Percentiles rank a stretch among this genome's conserved stretches.
These are phyloP conservation scores for Pyronema omphalodes DNA, from an alignment of 495 filamentous ascomycete species.

Conservation along the genomic window DNA sequence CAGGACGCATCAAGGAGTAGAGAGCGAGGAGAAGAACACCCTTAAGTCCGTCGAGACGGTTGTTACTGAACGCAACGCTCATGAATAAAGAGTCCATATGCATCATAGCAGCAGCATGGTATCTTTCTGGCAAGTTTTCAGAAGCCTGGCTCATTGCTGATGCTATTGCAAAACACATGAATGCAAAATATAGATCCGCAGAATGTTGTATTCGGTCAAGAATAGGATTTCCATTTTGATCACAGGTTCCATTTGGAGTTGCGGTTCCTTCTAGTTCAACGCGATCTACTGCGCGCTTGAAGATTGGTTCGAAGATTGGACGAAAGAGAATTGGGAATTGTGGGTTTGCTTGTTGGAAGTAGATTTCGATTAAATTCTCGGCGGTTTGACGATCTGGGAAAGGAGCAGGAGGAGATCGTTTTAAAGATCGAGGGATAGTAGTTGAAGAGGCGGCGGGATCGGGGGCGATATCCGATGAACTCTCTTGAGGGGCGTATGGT, in stretches of 20 bases:
- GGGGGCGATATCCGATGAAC: slow-evolving; percentile 1
- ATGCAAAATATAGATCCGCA: slow-evolving; percentile 19
- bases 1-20: slow-evolving; percentile 34
- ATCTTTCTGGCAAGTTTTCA: slow-evolving; percentile 16
- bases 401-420: slow-evolving; percentile 10
- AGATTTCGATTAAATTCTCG: slow-evolving; percentile 15
- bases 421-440: slow-evolving; percentile 6
- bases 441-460: slow-evolving; percentile 13
- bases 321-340: slow-evolving; percentile 18
- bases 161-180: slow-evolving; percentile 23
- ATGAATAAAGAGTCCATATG: slow-evolving; percentile 19
- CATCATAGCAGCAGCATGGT: slow-evolving; percentile 20
- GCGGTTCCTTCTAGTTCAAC: slow-evolving; percentile 12
- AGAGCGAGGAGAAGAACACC: slow-evolving; percentile 33
- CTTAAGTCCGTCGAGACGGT: slow-evolving; percentile 24
- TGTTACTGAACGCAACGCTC: slow-evolving; percentile 15
- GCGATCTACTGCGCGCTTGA: slow-evolving; percentile 6
- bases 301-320: slow-evolving; percentile 10
- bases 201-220: slow-evolving; percentile 9
- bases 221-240: background rate
- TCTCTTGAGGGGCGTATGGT: background rate
- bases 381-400: slow-evolving; percentile 11
- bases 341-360: slow-evolving; percentile 22
- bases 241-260: background rate
- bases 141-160: slow-evolving; percentile 11